Evolutionary conservation across 805 yeast species (phyloP), one percentile per base, ranked within the genome.

Genomic region (Torulaspora microellipsoides): DNA sequence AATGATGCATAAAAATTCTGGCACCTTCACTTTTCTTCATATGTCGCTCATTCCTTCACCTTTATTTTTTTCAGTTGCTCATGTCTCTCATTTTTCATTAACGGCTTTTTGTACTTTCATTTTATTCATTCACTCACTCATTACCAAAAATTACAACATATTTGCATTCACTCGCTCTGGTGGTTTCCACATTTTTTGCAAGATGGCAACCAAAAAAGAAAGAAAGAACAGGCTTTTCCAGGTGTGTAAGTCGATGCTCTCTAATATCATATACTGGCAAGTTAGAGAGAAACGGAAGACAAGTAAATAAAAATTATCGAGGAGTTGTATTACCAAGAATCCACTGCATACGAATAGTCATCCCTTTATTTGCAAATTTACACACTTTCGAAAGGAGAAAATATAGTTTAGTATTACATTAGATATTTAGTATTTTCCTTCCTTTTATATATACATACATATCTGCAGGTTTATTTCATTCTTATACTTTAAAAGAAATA

Each of bases 321-420:
- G 50, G 50, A 47, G 47, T 47, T 47, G 47, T 47, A 47, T 42
- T 43, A 43, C 45, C 31, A 36, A 28, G 27, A 36, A 35, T 23
- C 17, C 9, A 13, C 29, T 31, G 40, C 40, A 34, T 42, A 33
- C 34, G 25, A 41, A 25, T 34, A 41, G 36, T 41, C 31, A 41
- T 41, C 38, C 45, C 45, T 31, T 42, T 34, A 37, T 37, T 43
- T 43, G 31, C 33, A 36, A 8, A 31, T 28, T 27, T 27, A 17
- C 17, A 11, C n/a, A 27, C 28, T 27, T 17, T 14, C 25, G 27
- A n/a, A 15, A 14, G 31, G 25, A 12, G 25, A 34, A n/a, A 29
- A 12, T 34, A 29, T 20, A 35, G 38, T 30, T 35, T 35, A 20
- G 25, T 25, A 35, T 13, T 35, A 35, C 23, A 13, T 35, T 23